phyloP scores from a whole-genome alignment of 257 asterid species.

The Nicotiana undulata region DNA sequence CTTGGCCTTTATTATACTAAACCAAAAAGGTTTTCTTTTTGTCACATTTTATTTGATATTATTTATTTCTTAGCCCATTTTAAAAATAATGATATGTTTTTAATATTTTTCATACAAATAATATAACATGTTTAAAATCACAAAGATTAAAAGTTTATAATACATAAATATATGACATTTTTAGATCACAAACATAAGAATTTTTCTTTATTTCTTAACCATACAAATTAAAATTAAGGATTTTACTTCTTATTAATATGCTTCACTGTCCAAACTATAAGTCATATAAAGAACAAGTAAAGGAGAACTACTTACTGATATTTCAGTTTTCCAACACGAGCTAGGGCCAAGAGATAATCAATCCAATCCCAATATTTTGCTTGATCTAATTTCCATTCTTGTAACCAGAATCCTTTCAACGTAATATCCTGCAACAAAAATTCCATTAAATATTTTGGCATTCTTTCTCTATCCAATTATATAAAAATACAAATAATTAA shows the following conservation, averaged over 20 bases:
- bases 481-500: background rate
- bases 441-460: background rate
- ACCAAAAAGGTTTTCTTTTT: no score
- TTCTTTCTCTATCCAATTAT: background rate
- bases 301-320: constrained; percentile 50
- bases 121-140: no score
- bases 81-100: no score
- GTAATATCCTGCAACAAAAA: constrained; percentile 48
- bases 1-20: no score
- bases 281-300: background rate
- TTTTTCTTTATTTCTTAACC: no score
- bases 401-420: constrained; percentile 91
- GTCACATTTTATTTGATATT: no score
- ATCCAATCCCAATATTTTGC: constrained; percentile 56
- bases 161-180: no score
- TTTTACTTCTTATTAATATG: background rate
- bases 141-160: no score
- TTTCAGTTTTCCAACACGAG: constrained; percentile 53
- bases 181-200: no score
- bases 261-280: background rate
- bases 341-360: constrained; percentile 59
- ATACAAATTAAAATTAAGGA: no score
- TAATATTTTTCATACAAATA: no score
- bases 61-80: no score
- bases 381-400: constrained; percentile 53